Evolutionary conservation across 768 basidiomycete genomes (phyloP).

Genomic region (Daedaleopsis nitida): DNA sequence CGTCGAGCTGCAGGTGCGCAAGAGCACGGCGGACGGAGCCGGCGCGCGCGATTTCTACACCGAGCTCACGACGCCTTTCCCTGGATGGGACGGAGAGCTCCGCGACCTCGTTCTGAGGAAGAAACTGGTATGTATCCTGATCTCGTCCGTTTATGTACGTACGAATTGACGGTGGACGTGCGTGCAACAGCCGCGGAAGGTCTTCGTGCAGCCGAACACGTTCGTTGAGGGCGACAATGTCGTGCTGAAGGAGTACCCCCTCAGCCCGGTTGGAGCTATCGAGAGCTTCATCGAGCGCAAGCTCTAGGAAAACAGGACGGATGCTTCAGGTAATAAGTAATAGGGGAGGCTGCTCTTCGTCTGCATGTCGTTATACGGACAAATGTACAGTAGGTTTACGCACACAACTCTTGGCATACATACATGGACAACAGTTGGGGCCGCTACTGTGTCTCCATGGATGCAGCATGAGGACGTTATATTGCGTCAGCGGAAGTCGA

Average conservation of each 20-base stretch:
- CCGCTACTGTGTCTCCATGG: too few species aligned
- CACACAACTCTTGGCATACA: background rate
- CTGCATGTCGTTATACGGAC: background rate
- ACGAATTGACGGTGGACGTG: background rate
- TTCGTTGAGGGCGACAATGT: conserved; percentile 67
- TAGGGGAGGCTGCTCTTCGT: background rate
- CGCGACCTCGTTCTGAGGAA: conserved; percentile 77
- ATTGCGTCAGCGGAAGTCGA: too few species aligned
- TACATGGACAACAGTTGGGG: background rate
- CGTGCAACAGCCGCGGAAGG: conserved; percentile 67
- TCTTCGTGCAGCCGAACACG: conserved; percentile 85
- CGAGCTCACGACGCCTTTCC: conserved; percentile 71
- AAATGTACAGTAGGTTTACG: background rate
- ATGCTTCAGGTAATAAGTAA: background rate
- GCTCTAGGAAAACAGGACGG: conserved; percentile 8
- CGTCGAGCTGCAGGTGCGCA: conserved; percentile 79
- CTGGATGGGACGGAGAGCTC: conserved; percentile 74
- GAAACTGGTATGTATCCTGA: conserved; percentile 57
- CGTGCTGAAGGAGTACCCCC: conserved; percentile 75
- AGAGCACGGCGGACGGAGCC: conserved; percentile 81
- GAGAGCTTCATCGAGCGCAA: conserved; percentile 80
- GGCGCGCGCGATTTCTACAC: conserved; percentile 82
- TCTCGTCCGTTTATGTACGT: background rate
- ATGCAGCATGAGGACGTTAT: too few species aligned
- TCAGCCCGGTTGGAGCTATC: conserved; percentile 73